Percentiles rank a stretch among this genome's conserved stretches.
Evolutionary conservation across 805 yeast genomes (phyloP).

Genomic region (Blastobotrys americana): DNA sequence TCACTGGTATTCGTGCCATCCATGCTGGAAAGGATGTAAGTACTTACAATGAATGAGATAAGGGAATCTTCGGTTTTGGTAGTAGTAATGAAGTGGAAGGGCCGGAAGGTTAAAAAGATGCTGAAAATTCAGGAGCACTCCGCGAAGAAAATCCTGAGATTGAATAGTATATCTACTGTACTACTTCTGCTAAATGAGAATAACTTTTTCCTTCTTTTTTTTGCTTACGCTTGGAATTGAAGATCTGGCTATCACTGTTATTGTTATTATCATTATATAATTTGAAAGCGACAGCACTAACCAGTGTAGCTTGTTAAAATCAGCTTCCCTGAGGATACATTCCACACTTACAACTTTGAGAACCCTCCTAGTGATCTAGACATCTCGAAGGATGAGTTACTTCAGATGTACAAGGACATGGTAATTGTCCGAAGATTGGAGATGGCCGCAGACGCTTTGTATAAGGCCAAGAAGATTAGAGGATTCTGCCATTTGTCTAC

Average conservation of each 20-base stretch:
- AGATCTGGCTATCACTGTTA: too few species aligned
- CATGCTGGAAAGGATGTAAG: background rate
- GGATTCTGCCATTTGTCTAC: conserved; percentile 98
- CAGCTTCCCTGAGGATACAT: conserved; percentile 66
- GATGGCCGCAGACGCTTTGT: conserved; percentile 96
- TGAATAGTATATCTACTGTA: too few species aligned
- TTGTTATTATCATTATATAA: too few species aligned
- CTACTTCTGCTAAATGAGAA: too few species aligned
- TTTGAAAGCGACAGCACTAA: too few species aligned
- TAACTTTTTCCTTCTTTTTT: too few species aligned
- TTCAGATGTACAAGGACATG: conserved; percentile 97
- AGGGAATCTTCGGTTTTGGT: too few species aligned
- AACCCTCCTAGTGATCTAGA: conserved; percentile 67
- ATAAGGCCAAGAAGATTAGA: conserved; percentile 96
- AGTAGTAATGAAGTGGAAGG: too few species aligned
- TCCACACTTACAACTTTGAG: conserved; percentile 76
- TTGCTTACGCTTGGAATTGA: too few species aligned
- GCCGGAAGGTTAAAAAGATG: too few species aligned
- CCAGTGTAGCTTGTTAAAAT: conserved; percentile 18
- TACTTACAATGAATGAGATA: background rate
- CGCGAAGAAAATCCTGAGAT: too few species aligned
- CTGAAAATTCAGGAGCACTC: too few species aligned
- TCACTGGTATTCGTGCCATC: background rate
- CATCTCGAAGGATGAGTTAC: conserved; percentile 70
- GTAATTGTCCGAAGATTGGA: conserved; percentile 85